Evolutionary conservation across 2,329 filamentous ascomycete species (phyloP), one percentile per base, ranked within the genome.

Genomic region (Plectosphaerella sp.): DNA sequence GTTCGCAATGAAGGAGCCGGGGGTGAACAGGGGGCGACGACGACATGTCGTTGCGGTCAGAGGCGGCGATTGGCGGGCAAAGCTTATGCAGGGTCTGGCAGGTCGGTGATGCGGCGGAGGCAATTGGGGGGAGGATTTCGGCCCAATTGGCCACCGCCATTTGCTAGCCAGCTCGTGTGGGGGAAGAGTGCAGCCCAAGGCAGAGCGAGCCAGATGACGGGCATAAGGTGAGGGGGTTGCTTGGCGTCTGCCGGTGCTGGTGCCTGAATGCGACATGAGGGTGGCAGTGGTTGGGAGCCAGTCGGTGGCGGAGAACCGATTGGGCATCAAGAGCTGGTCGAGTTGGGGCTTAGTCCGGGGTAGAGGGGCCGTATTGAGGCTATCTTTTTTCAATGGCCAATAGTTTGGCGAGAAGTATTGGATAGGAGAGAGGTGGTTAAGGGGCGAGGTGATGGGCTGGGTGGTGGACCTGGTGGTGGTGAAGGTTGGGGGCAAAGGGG

Each of bases 141-240:
- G 47, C 47, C 47, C 47, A 48, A 48, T 48, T 48, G 47, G 47
- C 47, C 47, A 48, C 47, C 16, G 25, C 45, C 47, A n/a, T 18
- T 39, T 48, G 22, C 22, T 22, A 22, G 22, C 22, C 22, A 22
- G 22, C 16, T 18, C 10, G 16, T 47, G 14, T n/a, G 24, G 14
- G 20, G 12, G 25, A 22, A 14, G 6, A 24, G 24, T 11, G 16
- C 11, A 37, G 36, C 18, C 47, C 47, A 24, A 48, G 47, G 36
- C 47, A 24, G n/a, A 39, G 20, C 8, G 28, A 33, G 22, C 22
- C 22, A 33, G 28, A 33, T 33, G 28, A 33, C 28, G 28, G 28
- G 11, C 28, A 33, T 33, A 5, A 22, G 22, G 28, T 45, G 20
- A 45, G 15, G 43, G 12, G 25, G 28, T 12, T 33, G 28, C 47